Evolutionary conservation across 305 asterid species (phyloP).

Genomic region (Solanum hybrid): DNA sequence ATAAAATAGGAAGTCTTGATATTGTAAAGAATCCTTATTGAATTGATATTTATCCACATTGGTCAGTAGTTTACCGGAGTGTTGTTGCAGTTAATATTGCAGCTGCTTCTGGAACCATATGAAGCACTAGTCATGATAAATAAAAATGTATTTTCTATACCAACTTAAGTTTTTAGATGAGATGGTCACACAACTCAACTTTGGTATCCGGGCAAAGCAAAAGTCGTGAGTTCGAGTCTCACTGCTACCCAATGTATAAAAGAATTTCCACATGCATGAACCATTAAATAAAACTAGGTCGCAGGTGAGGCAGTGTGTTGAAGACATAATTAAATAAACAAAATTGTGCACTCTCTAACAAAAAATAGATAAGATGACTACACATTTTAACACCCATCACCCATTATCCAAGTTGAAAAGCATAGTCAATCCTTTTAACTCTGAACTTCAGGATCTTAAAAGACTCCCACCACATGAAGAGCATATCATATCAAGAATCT

Average conservation of each 20-base stretch:
- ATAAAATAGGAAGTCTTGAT: neutral
- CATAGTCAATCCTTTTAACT: neutral
- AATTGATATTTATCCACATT: neutral
- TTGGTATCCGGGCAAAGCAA: neutral
- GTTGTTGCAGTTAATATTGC: neutral
- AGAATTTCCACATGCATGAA: neutral
- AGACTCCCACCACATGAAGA: neutral
- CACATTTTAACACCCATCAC: neutral
- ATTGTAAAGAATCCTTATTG: neutral
- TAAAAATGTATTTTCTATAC: neutral
- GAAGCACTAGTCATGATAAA: constrained; percentile 1
- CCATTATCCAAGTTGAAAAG: neutral
- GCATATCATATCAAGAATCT: neutral
- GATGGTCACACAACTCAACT: neutral
- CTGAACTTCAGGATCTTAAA: neutral
- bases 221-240: neutral
- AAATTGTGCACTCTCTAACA: neutral
- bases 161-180: neutral
- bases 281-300: neutral
- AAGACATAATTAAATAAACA: neutral
- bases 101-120: neutral
- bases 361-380: neutral
- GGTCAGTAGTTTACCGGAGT: neutral
- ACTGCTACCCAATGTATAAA: neutral
- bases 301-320: neutral